Conservation (phyloP, 257 asterid genomes). For the Solanum etuberosum region DNA sequence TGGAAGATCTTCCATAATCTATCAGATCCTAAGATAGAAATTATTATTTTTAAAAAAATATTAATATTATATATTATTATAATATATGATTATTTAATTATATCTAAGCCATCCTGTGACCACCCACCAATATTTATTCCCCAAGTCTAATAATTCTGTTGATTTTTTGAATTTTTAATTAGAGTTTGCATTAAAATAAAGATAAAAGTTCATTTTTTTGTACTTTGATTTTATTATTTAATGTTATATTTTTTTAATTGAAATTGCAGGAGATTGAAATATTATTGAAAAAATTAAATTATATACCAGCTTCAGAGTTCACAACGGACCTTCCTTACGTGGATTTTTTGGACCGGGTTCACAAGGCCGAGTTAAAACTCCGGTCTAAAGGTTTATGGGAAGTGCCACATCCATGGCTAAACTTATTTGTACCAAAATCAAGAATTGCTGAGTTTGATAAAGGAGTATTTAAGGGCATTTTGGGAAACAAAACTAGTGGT, state of each 20-base stretch:
- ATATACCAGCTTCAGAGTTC: conserved; percentile 45
- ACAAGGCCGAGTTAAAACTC: conserved; percentile 67
- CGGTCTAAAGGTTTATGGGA: conserved; percentile 73
- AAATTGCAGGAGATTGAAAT: conserved; percentile 43
- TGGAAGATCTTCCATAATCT: conserved; percentile 27
- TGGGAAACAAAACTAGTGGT: conserved; percentile 59
- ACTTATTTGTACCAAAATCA: conserved; percentile 65
- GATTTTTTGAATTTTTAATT: neutral
- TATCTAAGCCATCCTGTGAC: conserved; percentile 10
- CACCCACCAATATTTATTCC: conserved; percentile 6
- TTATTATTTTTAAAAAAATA: neutral
- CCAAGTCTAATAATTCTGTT: neutral
- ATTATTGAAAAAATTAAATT: conserved; percentile 32
- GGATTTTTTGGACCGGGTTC: conserved; percentile 79
- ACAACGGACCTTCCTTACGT: conserved; percentile 62
- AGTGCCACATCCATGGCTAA: conserved; percentile 91
- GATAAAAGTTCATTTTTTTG: neutral
- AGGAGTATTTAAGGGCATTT: conserved; percentile 74
- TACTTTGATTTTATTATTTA: neutral
- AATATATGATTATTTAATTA: neutral
- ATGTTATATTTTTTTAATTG: neutral
- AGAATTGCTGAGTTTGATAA: conserved; percentile 51
- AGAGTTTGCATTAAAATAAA: conserved; percentile 4
- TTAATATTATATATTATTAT: neutral
- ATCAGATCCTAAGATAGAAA: neutral